phyloP scores from a whole-genome alignment of 2,329 filamentous ascomycete species.

The Xylariales sp. region DNA sequence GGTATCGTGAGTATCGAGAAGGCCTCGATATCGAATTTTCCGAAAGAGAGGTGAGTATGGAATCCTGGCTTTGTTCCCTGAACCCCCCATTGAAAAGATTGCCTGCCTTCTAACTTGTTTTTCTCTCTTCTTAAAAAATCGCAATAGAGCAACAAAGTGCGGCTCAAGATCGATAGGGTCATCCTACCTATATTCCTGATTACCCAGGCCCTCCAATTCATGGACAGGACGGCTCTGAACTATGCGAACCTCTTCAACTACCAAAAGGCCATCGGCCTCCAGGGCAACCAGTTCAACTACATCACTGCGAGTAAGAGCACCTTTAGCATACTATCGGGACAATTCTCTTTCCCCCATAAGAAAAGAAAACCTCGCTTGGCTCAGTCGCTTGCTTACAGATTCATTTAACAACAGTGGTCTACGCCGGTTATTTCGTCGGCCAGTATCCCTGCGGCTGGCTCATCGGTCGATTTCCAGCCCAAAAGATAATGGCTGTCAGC shows the following conservation, averaged over 20 bases:
- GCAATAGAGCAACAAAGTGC: too few species aligned
- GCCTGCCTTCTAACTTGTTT: too few species aligned
- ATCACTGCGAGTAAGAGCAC: constrained; percentile 24
- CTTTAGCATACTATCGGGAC: too few species aligned
- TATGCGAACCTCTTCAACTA: constrained; percentile 31
- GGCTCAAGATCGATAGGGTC: constrained; percentile 25
- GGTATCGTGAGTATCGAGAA: constrained; percentile 14
- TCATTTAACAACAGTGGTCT: constrained; percentile 22
- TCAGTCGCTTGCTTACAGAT: background rate
- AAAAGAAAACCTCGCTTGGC: too few species aligned
- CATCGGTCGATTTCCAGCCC: constrained; percentile 30
- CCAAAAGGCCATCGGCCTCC: constrained; percentile 24
- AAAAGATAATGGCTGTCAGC: constrained; percentile 26
- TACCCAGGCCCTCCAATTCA: constrained; percentile 26
- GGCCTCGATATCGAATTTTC: constrained; percentile 12
- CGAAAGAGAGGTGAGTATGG: constrained; percentile 13
- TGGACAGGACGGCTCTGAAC: constrained; percentile 25
- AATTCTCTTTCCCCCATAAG: too few species aligned
- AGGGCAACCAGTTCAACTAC: constrained; percentile 29
- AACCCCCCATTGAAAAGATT: too few species aligned
- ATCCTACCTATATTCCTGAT: constrained; percentile 25
- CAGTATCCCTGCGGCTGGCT: constrained; percentile 36
- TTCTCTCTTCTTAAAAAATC: too few species aligned
- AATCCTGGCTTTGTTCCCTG: too few species aligned
- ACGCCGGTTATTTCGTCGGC: constrained; percentile 34